Percentiles rank a stretch among this genome's conserved stretches.
phyloP scores from a whole-genome alignment of 495 filamentous ascomycete genomes.

The Penicillium salamii region DNA sequence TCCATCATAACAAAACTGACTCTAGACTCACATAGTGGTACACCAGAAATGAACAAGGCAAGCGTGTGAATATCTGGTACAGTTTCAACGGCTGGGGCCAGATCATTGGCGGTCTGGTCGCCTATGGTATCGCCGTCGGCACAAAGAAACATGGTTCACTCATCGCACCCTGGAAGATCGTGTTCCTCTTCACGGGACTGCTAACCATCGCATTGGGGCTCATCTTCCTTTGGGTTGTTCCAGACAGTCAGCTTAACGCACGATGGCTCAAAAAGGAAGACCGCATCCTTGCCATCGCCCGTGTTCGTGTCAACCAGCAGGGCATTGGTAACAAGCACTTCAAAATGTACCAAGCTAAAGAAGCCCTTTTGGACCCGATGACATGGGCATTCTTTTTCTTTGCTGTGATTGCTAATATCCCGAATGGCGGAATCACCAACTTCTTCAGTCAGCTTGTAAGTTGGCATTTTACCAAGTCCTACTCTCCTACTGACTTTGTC shows the following conservation, averaged over 20 bases:
- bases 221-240: constrained; percentile 60
- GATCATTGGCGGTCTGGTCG: constrained; percentile 60
- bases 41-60: constrained; percentile 57
- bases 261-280: constrained; percentile 64
- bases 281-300: constrained; percentile 55
- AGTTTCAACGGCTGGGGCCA: constrained; percentile 61
- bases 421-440: constrained; percentile 50
- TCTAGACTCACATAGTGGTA: constrained; percentile 49
- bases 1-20: too few species aligned
- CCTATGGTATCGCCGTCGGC: constrained; percentile 63
- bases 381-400: constrained; percentile 41
- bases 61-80: constrained; percentile 60
- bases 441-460: constrained; percentile 55
- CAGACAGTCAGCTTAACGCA: constrained; percentile 68
- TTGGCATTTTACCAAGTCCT: not conserved
- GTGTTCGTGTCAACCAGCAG: constrained; percentile 62
- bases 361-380: constrained; percentile 48
- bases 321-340: constrained; percentile 70
- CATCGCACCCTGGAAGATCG: constrained; percentile 64
- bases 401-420: constrained; percentile 34
- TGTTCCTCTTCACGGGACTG: constrained; percentile 65
- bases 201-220: constrained; percentile 56
- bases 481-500: not conserved
- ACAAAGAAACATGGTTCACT: constrained; percentile 47
- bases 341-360: constrained; percentile 56